Evolutionary conservation across 2,329 filamentous ascomycete genomes (phyloP), one percentile per base, ranked within the genome.

Genomic region (Furcasterigmium furcatum): DNA sequence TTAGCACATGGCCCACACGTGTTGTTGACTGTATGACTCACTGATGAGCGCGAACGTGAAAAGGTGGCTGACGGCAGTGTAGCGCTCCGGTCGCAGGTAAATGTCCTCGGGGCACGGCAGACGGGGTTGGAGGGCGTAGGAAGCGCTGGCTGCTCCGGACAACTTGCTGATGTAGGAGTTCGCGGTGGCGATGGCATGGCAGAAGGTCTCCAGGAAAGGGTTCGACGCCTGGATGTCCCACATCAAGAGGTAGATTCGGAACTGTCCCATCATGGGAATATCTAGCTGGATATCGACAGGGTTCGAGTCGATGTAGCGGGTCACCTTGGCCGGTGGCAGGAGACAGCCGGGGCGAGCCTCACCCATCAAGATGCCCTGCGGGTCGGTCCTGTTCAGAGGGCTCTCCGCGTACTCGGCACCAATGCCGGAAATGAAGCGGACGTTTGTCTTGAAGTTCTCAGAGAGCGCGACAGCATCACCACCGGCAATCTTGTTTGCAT

Each of bases 231-330:
- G 70, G 3, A 88, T 71, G 55, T 88, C 74, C 57, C 79, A 80
- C 49, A 82, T 77, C 49, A 91, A 77, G 49, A 91, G 75, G 61
- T 87, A 90, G 38, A 90, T 77, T 41, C 85, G 78, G 69, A 91
- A 91, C 58, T 91, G 87, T 21, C 87, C 84, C 6, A 91, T 70
- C 64, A 89, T 79, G 2, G 87, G 87, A 38, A 91, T 87, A 57
- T 91, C 87, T 6, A 89, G 79, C 59, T 91, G 85, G 22, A 91
- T 70, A 54, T 91, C 84, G 35, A 91, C 80, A 0, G 87, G 87
- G 55, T 91, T 91, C 4, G 86, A 83, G 63, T 91, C 87, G 43
- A 90, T 78, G 58, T 85, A 90, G 22, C 87, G 77, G 1, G 84
- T 87, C 16, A 85, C 85, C 63, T 81, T 86, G 34, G 83, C 83